Evolutionary conservation across 2,329 filamentous ascomycete species (phyloP), one percentile per base, ranked within the genome.

Genomic region (Colletotrichum destructivum): DNA sequence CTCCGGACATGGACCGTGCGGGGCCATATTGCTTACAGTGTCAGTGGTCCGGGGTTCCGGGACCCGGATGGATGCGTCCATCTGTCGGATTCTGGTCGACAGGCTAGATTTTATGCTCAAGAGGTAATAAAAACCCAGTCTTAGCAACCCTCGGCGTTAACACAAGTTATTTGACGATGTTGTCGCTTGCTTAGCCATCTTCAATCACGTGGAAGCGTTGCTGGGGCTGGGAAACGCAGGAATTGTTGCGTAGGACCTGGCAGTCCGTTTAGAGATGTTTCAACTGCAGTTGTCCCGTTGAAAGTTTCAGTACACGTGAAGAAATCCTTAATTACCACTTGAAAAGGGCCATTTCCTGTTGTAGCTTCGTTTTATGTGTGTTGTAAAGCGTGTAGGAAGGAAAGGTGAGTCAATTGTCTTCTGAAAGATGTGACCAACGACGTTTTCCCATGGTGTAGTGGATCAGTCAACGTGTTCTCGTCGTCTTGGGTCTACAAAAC

Each of bases 1-100:
- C 49, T n/a, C 23, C 49, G 61, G 38, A 21, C 31, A 11, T 55
- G 49, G 49, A 6, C 49, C 46, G 47, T 63, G 61, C 55, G 47
- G 61, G 61, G 23, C 38, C 12, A 18, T 12, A 11, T 11, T 23
- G 13, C n/a, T 52, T 2, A 13, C 15, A 40, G 23, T 62, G 18
- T n/a, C 52, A 35, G 26, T 4, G 26, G 23, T 31, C 23, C 11
- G 2, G 35, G 38, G 12, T 35, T 44, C 12, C 23, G 9, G 5
- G n/a, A 47, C 2, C 12, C 6, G 8, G 18, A 15, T 42, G n/a
- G 18, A 4, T 38, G 35, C 35, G 35, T 38, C 35, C 35, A 11
- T 38, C 9, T 38, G 9, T 38, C 35, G 35, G 11, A 11, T 38
- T 12, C 9, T 38, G 35, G 35, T 38, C 9, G 35, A 12, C 35